phyloP scores from a whole-genome alignment of 192 early-diverging fungal species.

The Oehlia diaphana region DNA sequence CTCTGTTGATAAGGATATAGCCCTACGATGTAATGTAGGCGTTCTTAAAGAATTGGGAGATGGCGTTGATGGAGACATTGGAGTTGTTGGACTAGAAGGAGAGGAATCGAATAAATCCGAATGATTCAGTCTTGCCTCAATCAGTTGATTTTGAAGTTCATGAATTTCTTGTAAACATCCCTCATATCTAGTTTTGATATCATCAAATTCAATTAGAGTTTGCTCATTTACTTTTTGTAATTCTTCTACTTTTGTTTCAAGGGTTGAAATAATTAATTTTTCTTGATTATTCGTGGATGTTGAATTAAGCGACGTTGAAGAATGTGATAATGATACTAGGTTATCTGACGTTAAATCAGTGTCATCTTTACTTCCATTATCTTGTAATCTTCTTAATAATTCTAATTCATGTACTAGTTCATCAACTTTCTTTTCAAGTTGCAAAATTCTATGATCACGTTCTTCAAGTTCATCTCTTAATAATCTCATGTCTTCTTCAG shows the following conservation, averaged over 20 bases:
- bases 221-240: background rate
- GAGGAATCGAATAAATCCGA: background rate
- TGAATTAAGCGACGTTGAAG: background rate
- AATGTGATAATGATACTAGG: background rate
- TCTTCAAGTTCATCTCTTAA: constrained; percentile 1
- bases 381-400: background rate
- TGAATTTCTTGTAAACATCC: constrained; percentile 7
- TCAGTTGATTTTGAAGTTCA: background rate
- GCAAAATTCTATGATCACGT: constrained; percentile 19
- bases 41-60: background rate
- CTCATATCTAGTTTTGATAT: constrained; percentile 2
- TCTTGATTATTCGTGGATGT: background rate
- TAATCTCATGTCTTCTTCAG: constrained; percentile 10
- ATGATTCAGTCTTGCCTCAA: background rate
- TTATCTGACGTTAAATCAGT: background rate
- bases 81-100: constrained; percentile 11
- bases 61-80: background rate
- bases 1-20: constrained; percentile 11
- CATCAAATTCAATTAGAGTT: background rate
- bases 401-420: background rate
- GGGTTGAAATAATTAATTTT: background rate
- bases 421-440: constrained; percentile 22
- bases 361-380: background rate
- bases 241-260: constrained; percentile 6
- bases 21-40: background rate